Conservation (phyloP, 169 alveolate genomes). For the Plasmodium chabaudi region DNA sequence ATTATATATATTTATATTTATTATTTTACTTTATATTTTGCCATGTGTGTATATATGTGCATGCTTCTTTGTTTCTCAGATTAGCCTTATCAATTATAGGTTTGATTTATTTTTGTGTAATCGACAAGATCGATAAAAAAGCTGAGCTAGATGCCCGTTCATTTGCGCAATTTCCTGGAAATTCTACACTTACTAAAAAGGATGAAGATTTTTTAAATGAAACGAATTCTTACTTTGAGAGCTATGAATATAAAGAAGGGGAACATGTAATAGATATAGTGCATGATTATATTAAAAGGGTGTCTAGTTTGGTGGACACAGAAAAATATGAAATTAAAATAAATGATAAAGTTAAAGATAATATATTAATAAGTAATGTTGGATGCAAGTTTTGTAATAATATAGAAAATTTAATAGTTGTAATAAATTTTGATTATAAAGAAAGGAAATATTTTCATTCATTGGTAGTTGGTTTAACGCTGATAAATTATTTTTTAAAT, state of each 20-base stretch:
- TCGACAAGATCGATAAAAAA: slow-evolving; percentile 41
- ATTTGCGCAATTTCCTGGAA: slow-evolving; percentile 63
- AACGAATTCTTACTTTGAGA: slow-evolving; percentile 24
- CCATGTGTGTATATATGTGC: neutral
- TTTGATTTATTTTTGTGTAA: slow-evolving; percentile 31
- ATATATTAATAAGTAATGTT: slow-evolving; percentile 39
- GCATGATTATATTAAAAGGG: slow-evolving; percentile 17
- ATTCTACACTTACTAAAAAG: slow-evolving; percentile 26
- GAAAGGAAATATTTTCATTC: slow-evolving; percentile 74
- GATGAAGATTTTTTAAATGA: slow-evolving; percentile 45
- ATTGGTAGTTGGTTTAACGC: slow-evolving; percentile 55
- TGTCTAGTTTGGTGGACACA: slow-evolving; percentile 13
- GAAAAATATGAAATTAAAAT: slow-evolving; percentile 17
- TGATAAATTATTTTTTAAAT: slow-evolving; percentile 41
- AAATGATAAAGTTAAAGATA: slow-evolving; percentile 4
- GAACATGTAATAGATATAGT: slow-evolving; percentile 46
- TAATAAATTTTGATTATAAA: slow-evolving; percentile 68
- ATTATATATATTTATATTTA: neutral
- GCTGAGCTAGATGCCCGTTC: slow-evolving; percentile 54
- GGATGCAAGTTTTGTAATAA: slow-evolving; percentile 67
- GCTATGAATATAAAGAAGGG: slow-evolving; percentile 15
- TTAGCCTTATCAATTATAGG: slow-evolving; percentile 30
- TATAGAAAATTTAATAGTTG: slow-evolving; percentile 64
- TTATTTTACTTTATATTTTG: neutral
- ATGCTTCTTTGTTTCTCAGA: neutral